A percentile compares a stretch with the other conserved stretches of the same genome.
Evolutionary conservation across 2,329 filamentous ascomycete species (phyloP).

Genomic region (Xylaria sp.): DNA sequence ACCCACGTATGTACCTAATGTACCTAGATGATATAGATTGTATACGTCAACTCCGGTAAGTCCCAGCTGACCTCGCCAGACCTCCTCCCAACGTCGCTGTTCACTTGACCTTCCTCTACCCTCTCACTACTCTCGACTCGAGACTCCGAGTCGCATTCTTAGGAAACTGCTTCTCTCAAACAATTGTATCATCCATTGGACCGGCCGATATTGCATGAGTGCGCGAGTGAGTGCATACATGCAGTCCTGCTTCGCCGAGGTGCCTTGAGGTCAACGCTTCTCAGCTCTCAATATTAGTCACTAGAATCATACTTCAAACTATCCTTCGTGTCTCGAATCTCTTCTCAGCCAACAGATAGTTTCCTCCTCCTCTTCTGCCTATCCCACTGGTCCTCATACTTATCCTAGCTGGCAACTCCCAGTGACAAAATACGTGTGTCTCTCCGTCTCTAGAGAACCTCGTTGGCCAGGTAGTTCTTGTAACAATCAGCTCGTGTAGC

Average conservation of each 20-base stretch:
- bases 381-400: too few species aligned
- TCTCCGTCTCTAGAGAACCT: not conserved
- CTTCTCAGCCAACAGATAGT: not conserved
- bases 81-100: slow-evolving; percentile 16
- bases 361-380: slow-evolving; percentile 2
- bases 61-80: slow-evolving; percentile 39
- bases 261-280: slow-evolving; percentile 8
- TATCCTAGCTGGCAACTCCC: not conserved
- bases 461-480: not conserved
- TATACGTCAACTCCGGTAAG: slow-evolving; percentile 26
- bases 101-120: slow-evolving; percentile 25
- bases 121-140: not conserved
- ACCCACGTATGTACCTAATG: too few species aligned
- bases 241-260: slow-evolving; percentile 19
- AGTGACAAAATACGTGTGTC: not conserved
- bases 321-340: slow-evolving; percentile 7
- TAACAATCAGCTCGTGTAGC: slow-evolving; percentile 10
- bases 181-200: slow-evolving; percentile 8
- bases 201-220: slow-evolving; percentile 10
- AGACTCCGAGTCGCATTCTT: not conserved
- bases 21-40: not conserved
- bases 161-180: slow-evolving; percentile 1
- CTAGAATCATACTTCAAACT: not conserved
- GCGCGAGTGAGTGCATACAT: slow-evolving; percentile 4
- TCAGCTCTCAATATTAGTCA: slow-evolving; percentile 5